These are phyloP conservation scores for Mallotus japonicus DNA, from an alignment of 441 rosid species.

Conservation along the genomic window DNA sequence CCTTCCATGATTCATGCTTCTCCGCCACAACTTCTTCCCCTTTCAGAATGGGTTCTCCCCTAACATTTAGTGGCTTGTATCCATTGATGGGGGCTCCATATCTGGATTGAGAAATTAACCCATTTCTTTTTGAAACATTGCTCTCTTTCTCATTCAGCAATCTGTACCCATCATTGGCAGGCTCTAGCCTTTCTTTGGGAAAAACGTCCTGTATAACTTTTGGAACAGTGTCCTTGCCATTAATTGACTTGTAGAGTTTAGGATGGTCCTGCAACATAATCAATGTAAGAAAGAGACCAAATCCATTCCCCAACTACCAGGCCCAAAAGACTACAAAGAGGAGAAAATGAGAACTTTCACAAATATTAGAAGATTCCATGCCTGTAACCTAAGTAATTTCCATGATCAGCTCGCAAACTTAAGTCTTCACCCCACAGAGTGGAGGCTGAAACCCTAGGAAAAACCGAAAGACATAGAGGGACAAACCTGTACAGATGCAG, in stretches of 20 bases:
- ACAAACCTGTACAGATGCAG: conserved; percentile 46
- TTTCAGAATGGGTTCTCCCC: conserved; percentile 35
- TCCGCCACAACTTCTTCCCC: conserved; percentile 38
- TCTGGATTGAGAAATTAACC: conserved; percentile 28
- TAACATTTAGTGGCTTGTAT: conserved; percentile 27
- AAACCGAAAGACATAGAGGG: conserved; percentile 18
- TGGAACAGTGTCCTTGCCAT: conserved; percentile 26
- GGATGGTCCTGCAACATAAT: conserved; percentile 42
- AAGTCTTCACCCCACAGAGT: neutral
- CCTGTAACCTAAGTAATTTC: neutral
- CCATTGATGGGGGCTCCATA: conserved; percentile 27
- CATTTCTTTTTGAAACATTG: conserved; percentile 29
- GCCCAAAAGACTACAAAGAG: neutral
- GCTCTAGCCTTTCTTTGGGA: conserved; percentile 37
- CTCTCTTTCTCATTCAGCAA: conserved; percentile 25
- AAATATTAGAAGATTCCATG: neutral
- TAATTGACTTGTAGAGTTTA: conserved; percentile 33
- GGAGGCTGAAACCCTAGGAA: neutral
- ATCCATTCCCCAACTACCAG: neutral
- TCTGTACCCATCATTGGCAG: conserved; percentile 26
- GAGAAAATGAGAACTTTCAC: neutral
- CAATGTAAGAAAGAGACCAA: conserved; percentile 15
- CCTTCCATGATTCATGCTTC: conserved; percentile 42
- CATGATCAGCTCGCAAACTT: neutral
- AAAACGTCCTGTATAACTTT: conserved; percentile 30